Conservation (phyloP, 75 land plant species). For the Pinus tabuliformis region DNA sequence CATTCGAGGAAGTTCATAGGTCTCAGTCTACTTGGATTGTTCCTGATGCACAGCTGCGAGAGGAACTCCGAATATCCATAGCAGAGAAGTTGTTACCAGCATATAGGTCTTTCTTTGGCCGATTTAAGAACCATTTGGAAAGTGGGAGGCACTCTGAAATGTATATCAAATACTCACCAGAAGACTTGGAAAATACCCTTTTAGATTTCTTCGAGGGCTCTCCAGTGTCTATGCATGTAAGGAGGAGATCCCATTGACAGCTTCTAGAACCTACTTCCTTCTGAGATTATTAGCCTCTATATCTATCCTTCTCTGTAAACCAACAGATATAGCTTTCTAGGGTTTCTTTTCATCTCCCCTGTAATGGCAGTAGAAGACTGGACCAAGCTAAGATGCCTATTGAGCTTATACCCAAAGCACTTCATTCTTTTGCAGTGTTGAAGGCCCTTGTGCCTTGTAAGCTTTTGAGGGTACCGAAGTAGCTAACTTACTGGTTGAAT, state of each 20-base stretch:
- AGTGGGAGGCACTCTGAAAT: conserved; percentile 38
- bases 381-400: not conserved
- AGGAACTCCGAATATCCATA: conserved; percentile 81
- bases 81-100: conserved; percentile 82
- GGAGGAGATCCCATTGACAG: conserved; percentile 9
- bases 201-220: conserved; percentile 78
- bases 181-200: conserved; percentile 57
- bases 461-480: not conserved
- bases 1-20: conserved; percentile 77
- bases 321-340: conserved; percentile 4
- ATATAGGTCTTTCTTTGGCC: conserved; percentile 65
- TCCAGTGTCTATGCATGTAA: conserved; percentile 16
- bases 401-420: not conserved
- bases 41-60: conserved; percentile 74
- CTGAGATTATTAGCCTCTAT: not conserved
- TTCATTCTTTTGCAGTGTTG: not conserved
- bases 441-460: not conserved
- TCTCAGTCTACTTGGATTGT: conserved; percentile 80
- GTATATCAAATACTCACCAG: conserved; percentile 71
- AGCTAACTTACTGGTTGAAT: conserved; percentile 2
- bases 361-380: conserved; percentile 4
- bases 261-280: not conserved
- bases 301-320: not conserved
- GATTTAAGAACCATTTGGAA: conserved; percentile 38
- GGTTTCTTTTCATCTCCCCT: not conserved